phyloP scores from a whole-genome alignment of 1,139 yeast genomes.

The Saccharomycopsis phalli region DNA sequence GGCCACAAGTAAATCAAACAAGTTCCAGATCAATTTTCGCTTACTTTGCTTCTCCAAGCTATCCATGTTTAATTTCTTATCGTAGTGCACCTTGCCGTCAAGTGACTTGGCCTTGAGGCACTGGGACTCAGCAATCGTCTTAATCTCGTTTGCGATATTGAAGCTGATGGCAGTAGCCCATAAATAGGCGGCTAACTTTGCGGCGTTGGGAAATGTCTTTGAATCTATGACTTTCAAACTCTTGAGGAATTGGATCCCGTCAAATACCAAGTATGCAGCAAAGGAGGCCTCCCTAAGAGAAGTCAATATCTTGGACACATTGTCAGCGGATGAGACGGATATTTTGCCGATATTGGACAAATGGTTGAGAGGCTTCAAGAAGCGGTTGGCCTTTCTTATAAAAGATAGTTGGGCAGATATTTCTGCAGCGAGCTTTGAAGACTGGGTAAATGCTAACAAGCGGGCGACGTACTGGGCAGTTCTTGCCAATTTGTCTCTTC shows the following conservation, averaged over 20 bases:
- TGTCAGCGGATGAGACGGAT: not conserved
- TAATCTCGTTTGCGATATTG: slow-evolving; percentile 10
- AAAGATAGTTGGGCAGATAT: slow-evolving; percentile 12
- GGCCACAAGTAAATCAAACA: slow-evolving; percentile 17
- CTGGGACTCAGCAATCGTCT: not conserved
- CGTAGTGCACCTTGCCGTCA: not conserved
- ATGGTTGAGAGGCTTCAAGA: slow-evolving; percentile 18
- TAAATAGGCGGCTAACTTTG: slow-evolving; percentile 7
- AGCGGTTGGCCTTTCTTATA: slow-evolving; percentile 16
- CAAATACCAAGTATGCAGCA: slow-evolving; percentile 15
- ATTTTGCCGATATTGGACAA: slow-evolving; percentile 12
- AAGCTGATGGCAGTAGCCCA: slow-evolving; percentile 18
- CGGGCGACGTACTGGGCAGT: slow-evolving; percentile 15
- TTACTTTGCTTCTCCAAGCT: not conserved
- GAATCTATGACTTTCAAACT: slow-evolving; percentile 8
- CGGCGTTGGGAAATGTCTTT: slow-evolving; percentile 11
- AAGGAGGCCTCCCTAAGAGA: slow-evolving; percentile 7
- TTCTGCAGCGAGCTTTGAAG: not conserved
- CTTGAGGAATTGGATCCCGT: slow-evolving; percentile 12
- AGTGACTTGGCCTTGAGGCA: not conserved
- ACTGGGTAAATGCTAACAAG: slow-evolving; percentile 7
- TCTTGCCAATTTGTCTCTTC: slow-evolving; percentile 18
- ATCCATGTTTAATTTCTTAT: not conserved
- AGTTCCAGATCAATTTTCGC: slow-evolving; percentile 15
- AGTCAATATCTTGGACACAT: slow-evolving; percentile 3